These are phyloP conservation scores for Moniliophthora roreri DNA, from an alignment of 1,284 basidiomycete genomes.

Conservation along the genomic window DNA sequence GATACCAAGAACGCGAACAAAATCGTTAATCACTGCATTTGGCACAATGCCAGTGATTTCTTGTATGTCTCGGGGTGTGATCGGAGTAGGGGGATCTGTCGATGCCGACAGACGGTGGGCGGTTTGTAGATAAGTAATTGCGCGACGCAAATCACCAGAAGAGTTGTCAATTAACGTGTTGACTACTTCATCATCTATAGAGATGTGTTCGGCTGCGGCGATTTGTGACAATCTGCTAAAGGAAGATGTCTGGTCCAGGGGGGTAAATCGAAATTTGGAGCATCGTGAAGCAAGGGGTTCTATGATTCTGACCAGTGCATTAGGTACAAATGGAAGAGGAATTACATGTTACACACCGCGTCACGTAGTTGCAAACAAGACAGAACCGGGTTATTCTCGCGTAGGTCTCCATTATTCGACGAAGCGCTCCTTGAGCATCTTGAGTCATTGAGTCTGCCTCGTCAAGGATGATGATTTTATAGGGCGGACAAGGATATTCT, in stretches of 20 bases:
- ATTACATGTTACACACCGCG: conserved; percentile 58
- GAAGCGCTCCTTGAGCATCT: conserved; percentile 93
- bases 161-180: conserved; percentile 79
- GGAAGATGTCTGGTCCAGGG: conserved; percentile 81
- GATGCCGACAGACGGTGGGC: conserved; percentile 84
- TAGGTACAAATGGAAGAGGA: conserved; percentile 5
- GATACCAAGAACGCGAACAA: conserved; percentile 78
- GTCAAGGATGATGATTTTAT: conserved; percentile 98
- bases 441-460: conserved; percentile 99
- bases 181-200: conserved; percentile 56
- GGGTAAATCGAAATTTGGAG: conserved; percentile 98
- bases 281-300: conserved; percentile 98
- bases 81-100: conserved; percentile 66
- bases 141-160: conserved; percentile 91
- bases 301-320: conserved; percentile 79
- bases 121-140: conserved; percentile 99
- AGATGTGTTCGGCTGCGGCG: conserved; percentile 60
- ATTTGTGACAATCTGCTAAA: conserved; percentile 81
- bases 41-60: conserved; percentile 98
- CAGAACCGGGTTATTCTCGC: conserved; percentile 97
- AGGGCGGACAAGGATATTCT: conserved; percentile 93
- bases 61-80: conserved; percentile 80
- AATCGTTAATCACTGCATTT: conserved; percentile 63
- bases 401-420: conserved; percentile 98
- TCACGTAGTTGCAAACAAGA: conserved; percentile 99